Evolutionary conservation across 225 moss, liverwort and hornwort genomes (phyloP), one percentile per base, ranked within the genome.

Genomic region (Polytrichum commune): DNA sequence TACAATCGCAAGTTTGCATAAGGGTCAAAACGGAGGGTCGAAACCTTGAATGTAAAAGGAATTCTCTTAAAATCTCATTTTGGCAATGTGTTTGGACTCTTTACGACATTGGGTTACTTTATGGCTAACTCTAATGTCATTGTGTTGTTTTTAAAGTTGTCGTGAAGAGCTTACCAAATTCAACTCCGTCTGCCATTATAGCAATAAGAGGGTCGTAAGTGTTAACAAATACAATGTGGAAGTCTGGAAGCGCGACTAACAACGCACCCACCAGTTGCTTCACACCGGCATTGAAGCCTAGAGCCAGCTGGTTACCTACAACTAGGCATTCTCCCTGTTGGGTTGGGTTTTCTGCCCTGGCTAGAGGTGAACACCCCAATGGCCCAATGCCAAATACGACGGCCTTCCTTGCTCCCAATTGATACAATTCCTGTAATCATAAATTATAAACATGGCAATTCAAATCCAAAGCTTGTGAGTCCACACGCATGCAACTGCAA

Each of bases 321-420:
- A 20, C 18, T 16, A 79, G 57, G 70, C 87, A 87, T 32, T 84
- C 66, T n/a, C 83, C 87, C 58, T 38, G 78, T 4, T 16, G 8
- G 62, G 5, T 60, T 29, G 76, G 74, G 68, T 83, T 86, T 28
- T 70, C 8, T 10, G 18, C 75, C 61, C 83, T 78, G 20, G 75
- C 78, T 24, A 66, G 46, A 22, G 86, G 86, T 5, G 83, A 80
- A 78, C 83, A 83, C 53, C 83, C 86, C 5, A 81, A 75, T 8
- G 81, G 87, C 1, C 70, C 76, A 29, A 78, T 55, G 70, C 38
- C 78, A 38, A 87, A 66, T 8, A 81, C 6, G 10, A 76, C 63
- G 9, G 60, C 78, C 78, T 87, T 87, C 78, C 81, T 79, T 33
- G 83, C 83, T 32, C 78, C 83, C 18, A 64, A 27, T 22, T 65